phyloP scores from a whole-genome alignment of 345 rosid genomes.

The Bruguiera sexangula region DNA sequence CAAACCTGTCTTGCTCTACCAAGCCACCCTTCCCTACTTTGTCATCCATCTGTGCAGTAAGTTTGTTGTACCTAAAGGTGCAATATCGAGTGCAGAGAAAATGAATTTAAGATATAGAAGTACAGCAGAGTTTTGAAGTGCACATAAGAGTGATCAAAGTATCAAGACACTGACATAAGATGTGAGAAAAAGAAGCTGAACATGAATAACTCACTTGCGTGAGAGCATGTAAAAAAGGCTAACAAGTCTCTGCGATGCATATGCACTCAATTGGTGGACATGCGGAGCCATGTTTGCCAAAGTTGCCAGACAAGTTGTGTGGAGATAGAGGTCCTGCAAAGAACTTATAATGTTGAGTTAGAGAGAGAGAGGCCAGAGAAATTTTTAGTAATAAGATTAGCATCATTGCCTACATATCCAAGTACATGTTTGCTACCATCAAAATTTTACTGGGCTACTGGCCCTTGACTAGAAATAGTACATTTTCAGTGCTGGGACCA shows the following conservation, averaged over 20 bases:
- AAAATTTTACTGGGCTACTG: too few species aligned
- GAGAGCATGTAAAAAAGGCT: constrained; percentile 98
- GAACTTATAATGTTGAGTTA: background rate
- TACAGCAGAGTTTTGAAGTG: background rate
- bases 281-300: constrained; percentile 99
- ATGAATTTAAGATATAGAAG: background rate
- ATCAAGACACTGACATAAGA: constrained; percentile 4
- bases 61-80: constrained; percentile 71
- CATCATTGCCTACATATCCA: too few species aligned
- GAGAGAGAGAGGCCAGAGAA: background rate
- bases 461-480: too few species aligned
- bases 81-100: constrained; percentile 6
- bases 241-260: constrained; percentile 95
- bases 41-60: constrained; percentile 64
- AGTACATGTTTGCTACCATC: too few species aligned
- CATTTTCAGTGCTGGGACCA: too few species aligned
- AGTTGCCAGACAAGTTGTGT: constrained; percentile 94
- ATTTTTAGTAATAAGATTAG: too few species aligned
- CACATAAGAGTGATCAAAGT: constrained; percentile 7
- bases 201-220: constrained; percentile 57
- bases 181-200: constrained; percentile 11
- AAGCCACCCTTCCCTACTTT: constrained; percentile 51
- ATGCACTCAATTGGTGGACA: constrained; percentile 86
- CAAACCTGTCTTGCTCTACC: constrained; percentile 46
- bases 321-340: constrained; percentile 92